A percentile compares a stretch with the other conserved stretches of the same genome.
These are phyloP conservation scores for Cryptosporidium baileyi DNA, from an alignment of 169 alveolate species.

Conservation along the genomic window DNA sequence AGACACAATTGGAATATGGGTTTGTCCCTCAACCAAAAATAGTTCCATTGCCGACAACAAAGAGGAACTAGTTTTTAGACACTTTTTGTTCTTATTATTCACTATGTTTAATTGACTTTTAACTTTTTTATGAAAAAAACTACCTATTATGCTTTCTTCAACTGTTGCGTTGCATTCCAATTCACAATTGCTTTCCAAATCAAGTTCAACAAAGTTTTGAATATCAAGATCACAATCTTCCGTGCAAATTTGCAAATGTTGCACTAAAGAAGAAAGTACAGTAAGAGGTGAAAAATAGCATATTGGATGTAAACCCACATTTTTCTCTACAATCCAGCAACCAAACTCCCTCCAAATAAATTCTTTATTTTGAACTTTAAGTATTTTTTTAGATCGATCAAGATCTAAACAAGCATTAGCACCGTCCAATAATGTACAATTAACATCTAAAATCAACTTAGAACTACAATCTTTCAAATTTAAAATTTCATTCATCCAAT, in stretches of 20 bases:
- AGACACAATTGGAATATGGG: slow-evolving; percentile 47
- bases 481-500: slow-evolving; percentile 19
- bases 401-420: slow-evolving; percentile 13
- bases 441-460: not conserved
- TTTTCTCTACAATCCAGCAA: slow-evolving; percentile 3
- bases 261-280: slow-evolving; percentile 25
- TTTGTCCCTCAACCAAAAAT: slow-evolving; percentile 20
- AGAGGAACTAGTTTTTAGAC: slow-evolving; percentile 27
- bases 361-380: not conserved
- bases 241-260: slow-evolving; percentile 44
- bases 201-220: not conserved
- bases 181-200: not conserved
- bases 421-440: slow-evolving; percentile 26
- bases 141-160: slow-evolving; percentile 13
- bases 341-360: slow-evolving; percentile 32
- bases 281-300: slow-evolving; percentile 58
- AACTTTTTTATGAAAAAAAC: slow-evolving; percentile 31
- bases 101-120: not conserved
- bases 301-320: slow-evolving; percentile 14
- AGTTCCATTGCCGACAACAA: slow-evolving; percentile 28
- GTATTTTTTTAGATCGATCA: not conserved
- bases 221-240: not conserved
- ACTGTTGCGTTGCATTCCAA: not conserved
- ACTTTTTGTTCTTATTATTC: not conserved
- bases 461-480: not conserved